These are phyloP conservation scores for Orychophragmus violaceus DNA, from an alignment of 345 rosid species.

Conservation along the genomic window DNA sequence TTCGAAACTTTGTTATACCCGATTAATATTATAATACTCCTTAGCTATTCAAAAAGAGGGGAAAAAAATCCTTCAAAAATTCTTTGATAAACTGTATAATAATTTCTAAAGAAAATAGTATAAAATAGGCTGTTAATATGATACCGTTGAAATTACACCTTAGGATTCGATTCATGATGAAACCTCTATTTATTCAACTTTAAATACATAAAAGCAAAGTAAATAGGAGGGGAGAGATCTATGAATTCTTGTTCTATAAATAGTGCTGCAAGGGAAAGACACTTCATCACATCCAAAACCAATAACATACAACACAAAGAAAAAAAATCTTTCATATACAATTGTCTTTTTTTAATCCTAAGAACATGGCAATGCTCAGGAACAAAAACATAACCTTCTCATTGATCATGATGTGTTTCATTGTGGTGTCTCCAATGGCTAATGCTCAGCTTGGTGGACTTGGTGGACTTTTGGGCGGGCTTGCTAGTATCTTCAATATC, in stretches of 20 bases:
- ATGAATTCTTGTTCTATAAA: conserved; percentile 20
- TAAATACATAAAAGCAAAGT: not conserved
- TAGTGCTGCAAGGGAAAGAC: conserved; percentile 21
- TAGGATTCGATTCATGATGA: not conserved
- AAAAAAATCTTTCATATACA: not conserved
- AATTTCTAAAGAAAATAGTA: not conserved
- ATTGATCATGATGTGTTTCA: conserved; percentile 20
- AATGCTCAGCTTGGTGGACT: conserved; percentile 54
- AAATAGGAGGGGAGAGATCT: not conserved
- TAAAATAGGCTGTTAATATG: not conserved
- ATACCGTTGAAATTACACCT: not conserved
- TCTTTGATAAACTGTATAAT: not conserved
- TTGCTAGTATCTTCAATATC: conserved; percentile 36
- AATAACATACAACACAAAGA: conserved; percentile 3
- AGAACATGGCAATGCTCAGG: conserved; percentile 13
- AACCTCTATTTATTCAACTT: not conserved
- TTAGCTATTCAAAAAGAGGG: not conserved
- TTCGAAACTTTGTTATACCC: too few species aligned
- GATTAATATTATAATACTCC: not conserved
- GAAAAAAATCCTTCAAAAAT: not conserved
- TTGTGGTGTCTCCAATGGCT: conserved; percentile 30
- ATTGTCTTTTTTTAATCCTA: not conserved
- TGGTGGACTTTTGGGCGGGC: conserved; percentile 27
- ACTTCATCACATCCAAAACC: conserved; percentile 18
- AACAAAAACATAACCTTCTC: conserved; percentile 12